Percentiles rank a stretch among this genome's conserved stretches.
Evolutionary conservation across 108 stramenopile genomes (phyloP).

Genomic region (Nitzschia inconspicua): DNA sequence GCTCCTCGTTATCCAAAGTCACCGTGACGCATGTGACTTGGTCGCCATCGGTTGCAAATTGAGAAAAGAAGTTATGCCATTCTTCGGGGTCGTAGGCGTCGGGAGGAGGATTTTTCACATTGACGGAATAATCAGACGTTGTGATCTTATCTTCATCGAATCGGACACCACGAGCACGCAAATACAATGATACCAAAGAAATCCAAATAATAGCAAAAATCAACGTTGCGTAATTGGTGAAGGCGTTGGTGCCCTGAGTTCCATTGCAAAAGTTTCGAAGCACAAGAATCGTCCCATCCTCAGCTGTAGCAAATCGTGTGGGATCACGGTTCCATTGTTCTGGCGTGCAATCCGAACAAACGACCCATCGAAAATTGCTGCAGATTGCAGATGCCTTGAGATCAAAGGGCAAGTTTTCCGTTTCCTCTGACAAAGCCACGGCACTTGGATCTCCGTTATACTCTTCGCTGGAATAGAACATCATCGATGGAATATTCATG

Average conservation of each 20-base stretch:
- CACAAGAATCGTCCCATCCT: conserved; percentile 41
- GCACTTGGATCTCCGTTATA: conserved; percentile 57
- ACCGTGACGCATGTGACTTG: conserved; percentile 64
- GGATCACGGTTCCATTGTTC: conserved; percentile 13
- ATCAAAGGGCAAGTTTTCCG: too few species aligned
- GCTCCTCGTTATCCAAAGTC: conserved; percentile 60
- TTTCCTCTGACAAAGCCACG: too few species aligned
- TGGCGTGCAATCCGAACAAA: conserved; percentile 20
- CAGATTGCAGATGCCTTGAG: conserved; percentile 60
- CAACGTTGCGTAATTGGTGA: conserved; percentile 58
- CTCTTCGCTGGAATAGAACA: conserved; percentile 48
- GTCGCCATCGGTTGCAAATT: conserved; percentile 46
- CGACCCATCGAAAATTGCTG: conserved; percentile 49
- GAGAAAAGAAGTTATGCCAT: conserved; percentile 69
- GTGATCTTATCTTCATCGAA: conserved; percentile 67
- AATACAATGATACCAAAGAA: conserved; percentile 40
- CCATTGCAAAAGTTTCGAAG: conserved; percentile 63
- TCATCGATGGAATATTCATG: conserved; percentile 64
- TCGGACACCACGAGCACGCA: conserved; percentile 48
- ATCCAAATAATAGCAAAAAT: conserved; percentile 52
- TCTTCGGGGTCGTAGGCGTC: conserved; percentile 75
- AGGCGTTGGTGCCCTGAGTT: conserved; percentile 37
- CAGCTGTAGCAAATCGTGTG: conserved; percentile 24
- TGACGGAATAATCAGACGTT: conserved; percentile 71
- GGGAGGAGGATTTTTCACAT: conserved; percentile 69